These are phyloP conservation scores for Cyclospora cayetanensis DNA, from an alignment of 169 alveolate genomes.

Conservation along the genomic window DNA sequence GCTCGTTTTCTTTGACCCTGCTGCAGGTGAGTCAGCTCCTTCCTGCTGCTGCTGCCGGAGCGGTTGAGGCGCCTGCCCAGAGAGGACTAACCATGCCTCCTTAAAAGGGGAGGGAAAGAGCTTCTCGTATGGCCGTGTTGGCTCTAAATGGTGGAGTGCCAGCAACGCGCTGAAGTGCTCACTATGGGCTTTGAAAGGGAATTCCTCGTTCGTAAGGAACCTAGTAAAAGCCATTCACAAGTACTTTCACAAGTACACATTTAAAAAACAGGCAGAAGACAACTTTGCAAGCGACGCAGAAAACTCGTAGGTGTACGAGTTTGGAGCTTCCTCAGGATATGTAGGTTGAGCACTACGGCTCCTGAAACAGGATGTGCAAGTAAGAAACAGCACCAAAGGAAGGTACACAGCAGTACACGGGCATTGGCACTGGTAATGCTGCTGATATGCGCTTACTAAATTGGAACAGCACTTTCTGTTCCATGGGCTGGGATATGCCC, in stretches of 20 bases:
- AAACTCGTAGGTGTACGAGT: no score
- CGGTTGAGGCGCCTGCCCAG: slow-evolving; percentile 42
- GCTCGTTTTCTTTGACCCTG: slow-evolving; percentile 24
- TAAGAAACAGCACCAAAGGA: no score
- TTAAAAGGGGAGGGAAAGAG: slow-evolving; percentile 64
- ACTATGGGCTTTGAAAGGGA: slow-evolving; percentile 54
- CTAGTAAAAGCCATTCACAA: background rate
- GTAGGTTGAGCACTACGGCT: no score
- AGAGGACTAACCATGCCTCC: slow-evolving; percentile 60
- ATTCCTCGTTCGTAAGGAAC: slow-evolving; percentile 54
- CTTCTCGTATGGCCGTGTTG: slow-evolving; percentile 66
- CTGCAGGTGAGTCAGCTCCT: background rate
- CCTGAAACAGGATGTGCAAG: no score
- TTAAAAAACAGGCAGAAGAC: background rate
- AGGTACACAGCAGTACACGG: no score
- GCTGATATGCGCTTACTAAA: background rate
- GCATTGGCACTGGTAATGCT: no score
- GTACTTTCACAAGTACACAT: background rate
- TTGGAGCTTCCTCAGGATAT: no score
- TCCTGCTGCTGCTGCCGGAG: slow-evolving; percentile 44
- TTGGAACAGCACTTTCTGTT: background rate
- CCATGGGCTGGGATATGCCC: background rate
- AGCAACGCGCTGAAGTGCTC: slow-evolving; percentile 55
- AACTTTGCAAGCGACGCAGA: no score
- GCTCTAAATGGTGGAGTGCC: slow-evolving; percentile 57